Percentiles rank a stretch among this genome's conserved stretches.
These are phyloP conservation scores for Kwoniella mangroviensis DNA, from an alignment of 768 basidiomycete genomes.

Conservation along the genomic window DNA sequence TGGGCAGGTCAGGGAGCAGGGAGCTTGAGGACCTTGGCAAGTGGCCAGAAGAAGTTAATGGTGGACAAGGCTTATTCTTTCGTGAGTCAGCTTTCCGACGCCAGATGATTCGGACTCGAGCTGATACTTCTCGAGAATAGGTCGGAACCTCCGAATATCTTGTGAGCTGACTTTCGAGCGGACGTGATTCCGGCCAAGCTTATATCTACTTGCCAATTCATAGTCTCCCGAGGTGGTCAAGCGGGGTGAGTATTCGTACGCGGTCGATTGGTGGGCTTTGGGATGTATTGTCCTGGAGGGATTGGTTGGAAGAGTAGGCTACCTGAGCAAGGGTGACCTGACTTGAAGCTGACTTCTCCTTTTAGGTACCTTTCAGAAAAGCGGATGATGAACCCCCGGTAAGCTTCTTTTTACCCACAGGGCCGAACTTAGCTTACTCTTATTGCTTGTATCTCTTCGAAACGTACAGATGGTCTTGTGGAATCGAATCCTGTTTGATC, in stretches of 20 bases:
- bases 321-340: background rate
- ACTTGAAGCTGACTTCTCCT: background rate
- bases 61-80: slow-evolving; percentile 44
- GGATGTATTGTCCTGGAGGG: slow-evolving; percentile 98
- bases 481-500: slow-evolving; percentile 76
- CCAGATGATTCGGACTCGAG: background rate
- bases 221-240: slow-evolving; percentile 93
- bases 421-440: background rate
- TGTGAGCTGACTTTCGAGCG: slow-evolving; percentile 29
- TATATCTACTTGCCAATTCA: background rate
- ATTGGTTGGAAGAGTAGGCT: slow-evolving; percentile 88
- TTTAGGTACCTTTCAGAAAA: slow-evolving; percentile 44
- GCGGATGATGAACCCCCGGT: slow-evolving; percentile 39
- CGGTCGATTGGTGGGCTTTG: slow-evolving; percentile 92
- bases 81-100: slow-evolving; percentile 24
- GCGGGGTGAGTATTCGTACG: slow-evolving; percentile 59
- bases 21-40: slow-evolving; percentile 21
- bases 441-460: slow-evolving; percentile 6
- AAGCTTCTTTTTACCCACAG: slow-evolving; percentile 12
- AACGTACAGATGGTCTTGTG: slow-evolving; percentile 27
- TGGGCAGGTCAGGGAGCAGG: slow-evolving; percentile 47
- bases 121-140: slow-evolving; percentile 3
- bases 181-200: background rate
- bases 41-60: slow-evolving; percentile 27
- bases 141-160: slow-evolving; percentile 52